Evolutionary conservation across 2,329 filamentous ascomycete species (phyloP).

Genomic region (Sporothrix brunneoviolacea): DNA sequence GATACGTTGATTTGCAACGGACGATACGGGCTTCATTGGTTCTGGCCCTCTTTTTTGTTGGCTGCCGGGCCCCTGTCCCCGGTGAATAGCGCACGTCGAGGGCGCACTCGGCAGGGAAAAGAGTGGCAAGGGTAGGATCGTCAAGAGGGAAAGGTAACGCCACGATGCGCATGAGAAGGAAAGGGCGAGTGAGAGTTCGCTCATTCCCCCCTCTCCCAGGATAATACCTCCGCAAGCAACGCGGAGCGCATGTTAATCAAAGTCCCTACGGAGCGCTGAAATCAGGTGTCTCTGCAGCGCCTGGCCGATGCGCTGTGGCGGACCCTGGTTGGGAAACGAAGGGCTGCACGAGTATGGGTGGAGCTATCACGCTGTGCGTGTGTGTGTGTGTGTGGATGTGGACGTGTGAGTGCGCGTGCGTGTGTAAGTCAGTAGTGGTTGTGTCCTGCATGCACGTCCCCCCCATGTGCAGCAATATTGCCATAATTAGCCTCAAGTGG

Average conservation of each 20-base stretch:
- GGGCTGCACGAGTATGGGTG: conserved; percentile 19
- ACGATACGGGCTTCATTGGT: conserved; percentile 2
- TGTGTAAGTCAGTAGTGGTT: background rate
- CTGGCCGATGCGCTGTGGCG: too few species aligned
- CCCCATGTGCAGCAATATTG: conserved; percentile 15
- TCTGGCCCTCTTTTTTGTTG: background rate
- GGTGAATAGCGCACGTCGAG: too few species aligned
- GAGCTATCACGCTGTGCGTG: conserved; percentile 3
- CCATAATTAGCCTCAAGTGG: conserved; percentile 20
- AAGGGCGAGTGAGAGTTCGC: conserved; percentile 2
- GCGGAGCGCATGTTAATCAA: too few species aligned
- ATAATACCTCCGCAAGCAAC: too few species aligned
- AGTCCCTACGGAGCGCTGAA: too few species aligned
- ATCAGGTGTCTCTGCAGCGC: too few species aligned
- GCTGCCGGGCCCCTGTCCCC: background rate
- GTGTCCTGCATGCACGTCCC: conserved; percentile 9
- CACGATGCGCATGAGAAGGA: background rate
- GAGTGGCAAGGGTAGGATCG: too few species aligned
- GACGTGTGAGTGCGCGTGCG: background rate
- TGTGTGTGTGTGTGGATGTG: background rate
- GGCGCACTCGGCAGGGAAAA: background rate
- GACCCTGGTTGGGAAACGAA: too few species aligned
- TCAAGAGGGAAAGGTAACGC: background rate
- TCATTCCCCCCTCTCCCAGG: too few species aligned
- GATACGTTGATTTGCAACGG: background rate